phyloP scores from a whole-genome alignment of 257 asterid species.

The Mitragyna speciosa region DNA sequence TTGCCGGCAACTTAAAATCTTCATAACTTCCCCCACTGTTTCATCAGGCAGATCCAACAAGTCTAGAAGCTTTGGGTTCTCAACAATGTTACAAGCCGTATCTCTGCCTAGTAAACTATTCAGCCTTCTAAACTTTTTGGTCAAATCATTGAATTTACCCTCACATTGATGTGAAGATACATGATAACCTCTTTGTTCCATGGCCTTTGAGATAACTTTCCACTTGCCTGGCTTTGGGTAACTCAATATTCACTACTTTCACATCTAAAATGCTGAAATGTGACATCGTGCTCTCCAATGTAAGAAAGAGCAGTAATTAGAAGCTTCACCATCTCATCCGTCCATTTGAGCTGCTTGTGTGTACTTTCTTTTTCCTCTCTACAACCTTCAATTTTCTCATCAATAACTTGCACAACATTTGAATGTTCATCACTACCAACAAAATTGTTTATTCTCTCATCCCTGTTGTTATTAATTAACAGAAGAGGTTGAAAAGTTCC shows the following conservation, averaged over 20 bases:
- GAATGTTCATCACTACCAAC: constrained; percentile 4
- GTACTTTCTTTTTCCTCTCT: constrained; percentile 19
- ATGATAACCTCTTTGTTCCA: constrained; percentile 46
- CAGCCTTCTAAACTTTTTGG: constrained; percentile 48
- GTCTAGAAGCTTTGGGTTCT: constrained; percentile 41
- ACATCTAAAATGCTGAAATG: not conserved
- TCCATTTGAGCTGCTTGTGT: constrained; percentile 53
- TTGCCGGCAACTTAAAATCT: constrained; percentile 43
- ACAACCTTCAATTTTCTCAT: constrained; percentile 14
- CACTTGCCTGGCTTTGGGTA: constrained; percentile 44
- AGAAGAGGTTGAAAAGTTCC: constrained; percentile 17
- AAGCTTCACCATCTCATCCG: constrained; percentile 50
- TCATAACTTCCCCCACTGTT: constrained; percentile 38
- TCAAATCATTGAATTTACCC: constrained; percentile 58
- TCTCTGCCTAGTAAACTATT: constrained; percentile 41
- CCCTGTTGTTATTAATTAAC: constrained; percentile 8
- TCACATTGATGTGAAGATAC: constrained; percentile 68
- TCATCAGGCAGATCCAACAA: constrained; percentile 27
- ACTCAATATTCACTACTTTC: constrained; percentile 12
- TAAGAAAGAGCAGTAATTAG: constrained; percentile 51
- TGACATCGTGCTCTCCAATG: constrained; percentile 18
- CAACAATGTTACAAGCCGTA: constrained; percentile 30
- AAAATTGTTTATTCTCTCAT: constrained; percentile 10
- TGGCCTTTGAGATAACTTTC: constrained; percentile 45
- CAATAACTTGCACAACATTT: constrained; percentile 9